These are phyloP conservation scores for Lipomyces mesembrius DNA, from an alignment of 805 yeast species.

Conservation along the genomic window DNA sequence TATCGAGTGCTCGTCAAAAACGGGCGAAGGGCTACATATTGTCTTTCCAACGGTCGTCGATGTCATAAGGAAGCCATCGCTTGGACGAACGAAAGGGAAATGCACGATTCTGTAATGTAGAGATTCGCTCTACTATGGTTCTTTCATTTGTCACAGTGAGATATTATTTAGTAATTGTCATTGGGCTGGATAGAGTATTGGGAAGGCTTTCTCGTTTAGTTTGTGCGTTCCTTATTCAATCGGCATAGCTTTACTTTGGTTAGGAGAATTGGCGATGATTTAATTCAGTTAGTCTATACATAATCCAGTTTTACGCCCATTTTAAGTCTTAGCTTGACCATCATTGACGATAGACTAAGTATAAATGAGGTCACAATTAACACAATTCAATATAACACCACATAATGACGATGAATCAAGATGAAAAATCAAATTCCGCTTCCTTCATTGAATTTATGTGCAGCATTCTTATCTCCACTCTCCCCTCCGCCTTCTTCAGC, in stretches of 20 bases:
- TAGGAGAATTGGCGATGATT: background rate
- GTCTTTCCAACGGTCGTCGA: conserved; percentile 45
- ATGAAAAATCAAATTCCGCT: background rate
- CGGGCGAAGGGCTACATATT: conserved; percentile 64
- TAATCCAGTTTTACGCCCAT: too few relatives aligned
- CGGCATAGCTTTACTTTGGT: background rate
- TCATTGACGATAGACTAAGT: too few relatives aligned
- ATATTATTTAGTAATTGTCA: background rate
- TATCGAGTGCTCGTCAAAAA: conserved; percentile 78
- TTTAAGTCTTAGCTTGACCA: too few relatives aligned
- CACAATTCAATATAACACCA: background rate
- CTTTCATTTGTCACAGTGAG: background rate
- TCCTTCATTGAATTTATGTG: background rate
- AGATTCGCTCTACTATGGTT: background rate
- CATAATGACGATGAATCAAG: background rate
- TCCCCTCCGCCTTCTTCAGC: conserved; percentile 7
- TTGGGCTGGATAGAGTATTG: background rate
- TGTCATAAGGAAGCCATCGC: background rate
- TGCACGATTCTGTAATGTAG: conserved; percentile 12
- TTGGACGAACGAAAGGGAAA: conserved; percentile 2
- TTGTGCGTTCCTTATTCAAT: background rate
- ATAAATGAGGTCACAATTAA: background rate
- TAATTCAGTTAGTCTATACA: background rate
- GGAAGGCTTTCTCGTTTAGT: background rate
- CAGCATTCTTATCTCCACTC: background rate